Conservation (phyloP, 179 eudicot genomes). For the Gypsophila paniculata region DNA sequence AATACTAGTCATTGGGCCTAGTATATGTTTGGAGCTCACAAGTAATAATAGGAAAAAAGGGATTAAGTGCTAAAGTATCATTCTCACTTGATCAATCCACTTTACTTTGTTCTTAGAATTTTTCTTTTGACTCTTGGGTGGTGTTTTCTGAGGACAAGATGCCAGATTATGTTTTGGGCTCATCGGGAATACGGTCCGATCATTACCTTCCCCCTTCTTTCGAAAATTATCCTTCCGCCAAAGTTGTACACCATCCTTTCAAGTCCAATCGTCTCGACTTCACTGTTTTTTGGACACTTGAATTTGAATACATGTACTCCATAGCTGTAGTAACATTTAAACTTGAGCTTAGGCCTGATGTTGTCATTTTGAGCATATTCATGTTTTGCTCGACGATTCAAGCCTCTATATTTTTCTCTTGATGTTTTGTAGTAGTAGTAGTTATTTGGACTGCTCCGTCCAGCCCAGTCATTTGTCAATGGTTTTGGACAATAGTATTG, state of each 20-base stretch:
- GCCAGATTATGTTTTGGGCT: neutral
- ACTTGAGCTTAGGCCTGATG: neutral
- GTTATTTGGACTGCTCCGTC: too few relatives aligned
- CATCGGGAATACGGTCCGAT: neutral
- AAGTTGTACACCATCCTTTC: neutral
- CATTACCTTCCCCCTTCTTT: neutral
- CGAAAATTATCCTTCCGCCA: too few relatives aligned
- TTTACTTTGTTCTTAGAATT: constrained; percentile 21
- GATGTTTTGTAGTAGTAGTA: too few relatives aligned
- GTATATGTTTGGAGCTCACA: too few relatives aligned
- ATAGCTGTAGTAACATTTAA: too few relatives aligned
- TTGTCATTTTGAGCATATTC: neutral
- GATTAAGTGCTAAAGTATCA: constrained; percentile 5
- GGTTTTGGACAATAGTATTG: too few relatives aligned
- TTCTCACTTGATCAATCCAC: constrained; percentile 10
- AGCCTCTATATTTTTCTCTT: neutral
- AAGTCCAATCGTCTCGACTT: neutral
- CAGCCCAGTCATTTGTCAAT: too few relatives aligned
- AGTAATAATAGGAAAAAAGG: too few relatives aligned
- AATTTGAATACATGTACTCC: too few relatives aligned
- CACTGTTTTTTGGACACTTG: too few relatives aligned
- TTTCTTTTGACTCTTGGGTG: constrained; percentile 23
- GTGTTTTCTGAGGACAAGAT: neutral
- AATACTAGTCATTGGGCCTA: too few relatives aligned
- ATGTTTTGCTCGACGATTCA: neutral